phyloP scores from a whole-genome alignment of 257 asterid species.

The Primulina eburnea region DNA sequence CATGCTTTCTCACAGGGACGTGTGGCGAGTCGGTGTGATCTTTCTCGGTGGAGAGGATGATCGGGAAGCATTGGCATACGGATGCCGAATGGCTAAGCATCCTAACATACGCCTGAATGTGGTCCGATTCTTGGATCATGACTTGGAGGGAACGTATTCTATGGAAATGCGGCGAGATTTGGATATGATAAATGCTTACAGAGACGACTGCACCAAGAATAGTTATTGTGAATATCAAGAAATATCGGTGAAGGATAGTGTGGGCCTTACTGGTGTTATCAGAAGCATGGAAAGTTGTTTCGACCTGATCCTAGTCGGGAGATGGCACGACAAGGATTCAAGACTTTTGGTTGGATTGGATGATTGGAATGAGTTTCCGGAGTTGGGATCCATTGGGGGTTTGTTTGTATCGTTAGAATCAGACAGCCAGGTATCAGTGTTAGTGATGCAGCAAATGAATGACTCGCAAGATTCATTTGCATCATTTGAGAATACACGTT shows the following conservation, averaged over 20 bases:
- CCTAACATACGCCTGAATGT: slow-evolving; percentile 29
- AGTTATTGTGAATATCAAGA: slow-evolving; percentile 31
- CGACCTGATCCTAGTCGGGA: slow-evolving; percentile 41
- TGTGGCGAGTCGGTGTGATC: slow-evolving; percentile 29
- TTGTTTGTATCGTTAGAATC: slow-evolving; percentile 33
- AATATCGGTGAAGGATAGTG: slow-evolving; percentile 30
- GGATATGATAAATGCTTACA: slow-evolving; percentile 17
- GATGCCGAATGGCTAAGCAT: slow-evolving; percentile 34
- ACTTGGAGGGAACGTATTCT: neutral
- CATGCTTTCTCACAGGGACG: neutral
- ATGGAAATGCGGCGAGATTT: slow-evolving; percentile 21
- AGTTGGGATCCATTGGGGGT: slow-evolving; percentile 41
- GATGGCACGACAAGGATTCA: slow-evolving; percentile 28
- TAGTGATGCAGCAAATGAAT: slow-evolving; percentile 40
- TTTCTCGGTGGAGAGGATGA: slow-evolving; percentile 50
- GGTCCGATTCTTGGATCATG: slow-evolving; percentile 18
- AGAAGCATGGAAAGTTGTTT: slow-evolving; percentile 27
- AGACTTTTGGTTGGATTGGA: slow-evolving; percentile 31
- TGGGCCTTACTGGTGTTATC: slow-evolving; percentile 25
- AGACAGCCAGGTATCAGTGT: slow-evolving; percentile 23
- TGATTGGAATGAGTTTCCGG: slow-evolving; percentile 46
- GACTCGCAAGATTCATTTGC: neutral
- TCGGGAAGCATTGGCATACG: slow-evolving; percentile 42
- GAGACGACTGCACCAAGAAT: slow-evolving; percentile 17
- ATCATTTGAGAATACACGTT: neutral